Base-by-base conservation (phyloP, 108 stramenopile genomes). In the Fragilaria crotonensis region DNA sequence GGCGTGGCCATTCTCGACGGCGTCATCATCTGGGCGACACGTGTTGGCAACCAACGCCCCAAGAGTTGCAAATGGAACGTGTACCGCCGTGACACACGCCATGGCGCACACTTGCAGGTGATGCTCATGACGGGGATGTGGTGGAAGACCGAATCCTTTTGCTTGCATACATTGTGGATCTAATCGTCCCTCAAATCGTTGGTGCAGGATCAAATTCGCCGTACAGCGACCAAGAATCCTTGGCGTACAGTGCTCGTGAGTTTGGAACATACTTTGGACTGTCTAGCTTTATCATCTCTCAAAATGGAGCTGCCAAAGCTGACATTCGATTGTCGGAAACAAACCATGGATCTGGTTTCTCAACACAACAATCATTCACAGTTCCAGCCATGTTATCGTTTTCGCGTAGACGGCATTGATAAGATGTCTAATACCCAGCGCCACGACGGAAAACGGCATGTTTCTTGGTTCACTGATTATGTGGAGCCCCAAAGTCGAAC, bases 251-350 rank as follows among this genome's bases (percentile, higher is more conserved):
- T 59, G 32, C 68, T 0, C 90, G n/a, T n/a, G n/a, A n/a, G n/a
- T n/a, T n/a, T 93, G 63, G 93, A 92, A 92, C 73, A 85, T 33
- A 48, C 45, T 46, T 73, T 91, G 20, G 44, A 93, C 50, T 30
- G 55, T 23, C 90, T 89, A 82, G 78, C 87, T 0, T 58, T 78
- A 52, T 96, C 94, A 73, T 92, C 92, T 25, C 62, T 96, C 32
- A 73, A 77, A n/a, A 79, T 84, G 20, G 90, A 92, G n/a, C n/a
- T n/a, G 70, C 94, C 94, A 62, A 90, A 94, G 59, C 81, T 83
- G 2, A 89, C 93, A 68, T 92, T 90, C 73, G 89, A 84, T n/a
- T 76, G 90, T 9, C 75, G 85, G 54, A 96, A 96, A 57, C 84
- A 89, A 48, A 90, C 90, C 25, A 84, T 93, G 25, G 84, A 90